phyloP scores from a whole-genome alignment of 176 grass and related monocot genomes.

The Olyra latifolia region DNA sequence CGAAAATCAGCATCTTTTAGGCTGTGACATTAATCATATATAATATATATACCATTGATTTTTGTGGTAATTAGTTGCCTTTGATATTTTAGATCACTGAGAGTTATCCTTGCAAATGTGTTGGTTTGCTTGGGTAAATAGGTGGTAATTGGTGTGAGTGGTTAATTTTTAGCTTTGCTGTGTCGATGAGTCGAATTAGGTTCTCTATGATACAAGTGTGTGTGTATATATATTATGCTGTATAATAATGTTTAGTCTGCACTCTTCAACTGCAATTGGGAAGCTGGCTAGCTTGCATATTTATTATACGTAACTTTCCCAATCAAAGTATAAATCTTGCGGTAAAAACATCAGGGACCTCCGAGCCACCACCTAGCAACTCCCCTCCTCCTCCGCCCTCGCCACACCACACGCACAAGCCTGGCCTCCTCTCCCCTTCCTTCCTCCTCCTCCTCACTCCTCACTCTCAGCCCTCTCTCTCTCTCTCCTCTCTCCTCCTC shows the following conservation, averaged over 20 bases:
- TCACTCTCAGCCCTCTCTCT: too few relatives aligned
- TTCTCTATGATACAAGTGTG: neutral
- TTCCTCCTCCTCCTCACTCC: too few relatives aligned
- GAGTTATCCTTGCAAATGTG: neutral
- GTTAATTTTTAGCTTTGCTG: neutral
- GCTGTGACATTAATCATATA: neutral
- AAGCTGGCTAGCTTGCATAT: neutral
- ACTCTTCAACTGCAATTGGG: neutral
- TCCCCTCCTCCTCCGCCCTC: too few relatives aligned
- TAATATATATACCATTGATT: neutral
- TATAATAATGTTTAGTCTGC: neutral
- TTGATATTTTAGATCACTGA: neutral
- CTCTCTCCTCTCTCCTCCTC: too few relatives aligned
- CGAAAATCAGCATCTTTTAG: neutral
- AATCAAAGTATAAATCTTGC: neutral
- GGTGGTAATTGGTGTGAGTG: neutral
- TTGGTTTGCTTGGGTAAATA: neutral
- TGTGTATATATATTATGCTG: neutral
- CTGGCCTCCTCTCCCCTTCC: too few relatives aligned
- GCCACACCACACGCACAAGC: too few relatives aligned
- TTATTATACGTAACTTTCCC: neutral
- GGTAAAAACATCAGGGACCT: too few relatives aligned
- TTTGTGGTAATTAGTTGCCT: neutral
- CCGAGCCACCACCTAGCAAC: too few relatives aligned
- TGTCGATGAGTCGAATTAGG: neutral